Percentiles rank a stretch among this genome's conserved stretches.
Conservation (phyloP, 83 land plant species). For the Diphasiastrum complanatum region DNA sequence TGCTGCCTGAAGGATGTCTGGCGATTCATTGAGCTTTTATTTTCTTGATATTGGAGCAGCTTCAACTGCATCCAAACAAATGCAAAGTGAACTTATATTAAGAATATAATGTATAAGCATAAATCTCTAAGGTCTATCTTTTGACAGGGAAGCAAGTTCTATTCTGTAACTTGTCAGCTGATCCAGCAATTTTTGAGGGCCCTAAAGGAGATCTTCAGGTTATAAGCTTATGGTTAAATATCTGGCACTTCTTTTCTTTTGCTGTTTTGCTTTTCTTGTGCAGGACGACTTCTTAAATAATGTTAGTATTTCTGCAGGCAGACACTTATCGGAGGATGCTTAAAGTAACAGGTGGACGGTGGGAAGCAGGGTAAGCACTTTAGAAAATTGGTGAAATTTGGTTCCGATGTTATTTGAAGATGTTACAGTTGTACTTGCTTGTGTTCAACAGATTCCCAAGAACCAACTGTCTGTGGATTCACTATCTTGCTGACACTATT, state of each 20-base stretch:
- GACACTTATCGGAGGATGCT: constrained; percentile 88
- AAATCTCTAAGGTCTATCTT: not conserved
- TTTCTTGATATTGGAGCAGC: too few relatives aligned
- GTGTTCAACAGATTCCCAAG: constrained; percentile 52
- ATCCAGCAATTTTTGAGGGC: constrained; percentile 83
- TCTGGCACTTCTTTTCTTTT: not conserved
- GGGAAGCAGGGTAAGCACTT: constrained; percentile 73
- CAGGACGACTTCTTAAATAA: not conserved
- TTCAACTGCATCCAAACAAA: too few relatives aligned
- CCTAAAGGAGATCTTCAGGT: constrained; percentile 86
- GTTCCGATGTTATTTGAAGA: not conserved
- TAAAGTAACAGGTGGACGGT: constrained; percentile 56
- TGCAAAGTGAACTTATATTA: too few relatives aligned
- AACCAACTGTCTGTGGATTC: constrained; percentile 85
- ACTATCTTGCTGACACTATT: constrained; percentile 71
- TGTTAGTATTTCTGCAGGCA: constrained; percentile 45
- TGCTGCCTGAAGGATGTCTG: too few relatives aligned
- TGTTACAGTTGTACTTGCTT: not conserved
- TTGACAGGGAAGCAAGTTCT: constrained; percentile 69
- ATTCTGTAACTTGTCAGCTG: constrained; percentile 68
- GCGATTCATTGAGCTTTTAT: too few relatives aligned
- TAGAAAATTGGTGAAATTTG: not conserved
- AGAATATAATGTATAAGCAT: not conserved
- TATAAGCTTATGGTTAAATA: not conserved
- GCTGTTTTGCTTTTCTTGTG: not conserved